Percentiles rank a stretch among this genome's conserved stretches.
Evolutionary conservation across 805 yeast genomes (phyloP).

Genomic region (Candida alai): DNA sequence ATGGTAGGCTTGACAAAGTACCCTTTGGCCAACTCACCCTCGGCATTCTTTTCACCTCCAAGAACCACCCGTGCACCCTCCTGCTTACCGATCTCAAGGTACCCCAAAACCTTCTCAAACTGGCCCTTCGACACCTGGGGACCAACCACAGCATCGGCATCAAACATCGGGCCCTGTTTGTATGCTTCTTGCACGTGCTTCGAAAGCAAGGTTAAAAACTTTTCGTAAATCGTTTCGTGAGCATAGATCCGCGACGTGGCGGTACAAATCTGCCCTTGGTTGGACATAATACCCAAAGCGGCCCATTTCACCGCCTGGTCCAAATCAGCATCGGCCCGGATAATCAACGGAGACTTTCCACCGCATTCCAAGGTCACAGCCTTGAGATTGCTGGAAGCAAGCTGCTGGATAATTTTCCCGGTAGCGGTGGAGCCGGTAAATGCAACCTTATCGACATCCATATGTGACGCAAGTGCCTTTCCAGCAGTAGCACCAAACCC

Average conservation of each 20-base stretch:
- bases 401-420: conserved; percentile 60
- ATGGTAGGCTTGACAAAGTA: conserved; percentile 73
- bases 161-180: conserved; percentile 56
- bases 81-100: conserved; percentile 40
- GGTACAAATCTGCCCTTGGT: conserved; percentile 68
- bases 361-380: conserved; percentile 69
- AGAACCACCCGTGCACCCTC: conserved; percentile 41
- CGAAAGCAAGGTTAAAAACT: conserved; percentile 44
- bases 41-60: conserved; percentile 43
- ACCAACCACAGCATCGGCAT: conserved; percentile 47
- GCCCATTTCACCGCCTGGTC: conserved; percentile 69
- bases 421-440: conserved; percentile 67
- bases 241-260: conserved; percentile 61
- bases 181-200: conserved; percentile 46
- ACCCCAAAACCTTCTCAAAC: conserved; percentile 47
- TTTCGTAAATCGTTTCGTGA: conserved; percentile 53
- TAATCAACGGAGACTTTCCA: conserved; percentile 64
- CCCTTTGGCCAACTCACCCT: conserved; percentile 44
- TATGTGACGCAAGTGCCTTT: conserved; percentile 57
- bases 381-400: conserved; percentile 59
- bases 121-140: conserved; percentile 60
- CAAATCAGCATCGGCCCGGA: conserved; percentile 60
- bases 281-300: conserved; percentile 58
- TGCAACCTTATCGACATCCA: conserved; percentile 54
- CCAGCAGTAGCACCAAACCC: conserved; percentile 75